These are phyloP conservation scores for Fusarium domesticum DNA, from an alignment of 2,329 filamentous ascomycete genomes.

Conservation along the genomic window DNA sequence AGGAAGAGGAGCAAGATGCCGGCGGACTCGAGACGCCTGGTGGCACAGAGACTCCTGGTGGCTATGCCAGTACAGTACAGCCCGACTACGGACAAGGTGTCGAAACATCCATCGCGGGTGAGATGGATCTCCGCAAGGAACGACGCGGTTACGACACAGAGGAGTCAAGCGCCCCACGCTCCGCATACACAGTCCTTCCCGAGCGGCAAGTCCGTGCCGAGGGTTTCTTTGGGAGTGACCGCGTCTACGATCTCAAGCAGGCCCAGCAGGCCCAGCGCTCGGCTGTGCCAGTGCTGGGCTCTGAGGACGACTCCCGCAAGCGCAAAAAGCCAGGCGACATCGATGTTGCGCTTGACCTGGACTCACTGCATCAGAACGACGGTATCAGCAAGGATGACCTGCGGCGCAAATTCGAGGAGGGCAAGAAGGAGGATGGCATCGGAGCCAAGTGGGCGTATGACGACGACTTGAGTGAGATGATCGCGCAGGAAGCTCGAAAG, in stretches of 20 bases:
- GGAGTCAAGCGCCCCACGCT: conserved; percentile 68
- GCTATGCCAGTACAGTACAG: conserved; percentile 74
- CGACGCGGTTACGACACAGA: conserved; percentile 85
- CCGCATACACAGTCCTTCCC: conserved; percentile 84
- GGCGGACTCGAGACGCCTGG: conserved; percentile 70
- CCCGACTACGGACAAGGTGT: conserved; percentile 71
- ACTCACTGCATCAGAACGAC: conserved; percentile 70
- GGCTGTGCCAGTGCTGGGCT: conserved; percentile 70
- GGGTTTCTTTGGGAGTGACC: conserved; percentile 95
- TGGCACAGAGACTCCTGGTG: conserved; percentile 77
- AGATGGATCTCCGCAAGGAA: conserved; percentile 85
- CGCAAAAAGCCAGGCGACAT: conserved; percentile 96
- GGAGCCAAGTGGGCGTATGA: conserved; percentile 71
- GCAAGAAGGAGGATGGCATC: conserved; percentile 60
- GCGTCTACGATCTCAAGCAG: conserved; percentile 78
- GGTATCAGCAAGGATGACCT: conserved; percentile 84
- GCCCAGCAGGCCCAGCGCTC: conserved; percentile 43
- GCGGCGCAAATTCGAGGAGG: conserved; percentile 74
- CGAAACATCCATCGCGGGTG: conserved; percentile 74
- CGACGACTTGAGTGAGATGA: conserved; percentile 93
- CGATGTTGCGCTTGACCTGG: conserved; percentile 86
- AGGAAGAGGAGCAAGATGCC: conserved; percentile 58
- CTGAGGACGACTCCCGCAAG: conserved; percentile 74
- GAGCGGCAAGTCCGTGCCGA: conserved; percentile 82
- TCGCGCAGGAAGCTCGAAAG: conserved; percentile 89